A percentile compares a stretch with the other conserved stretches of the same genome.
These are phyloP conservation scores for Holtermanniella nyarrowii DNA, from an alignment of 768 basidiomycete species.

Conservation along the genomic window DNA sequence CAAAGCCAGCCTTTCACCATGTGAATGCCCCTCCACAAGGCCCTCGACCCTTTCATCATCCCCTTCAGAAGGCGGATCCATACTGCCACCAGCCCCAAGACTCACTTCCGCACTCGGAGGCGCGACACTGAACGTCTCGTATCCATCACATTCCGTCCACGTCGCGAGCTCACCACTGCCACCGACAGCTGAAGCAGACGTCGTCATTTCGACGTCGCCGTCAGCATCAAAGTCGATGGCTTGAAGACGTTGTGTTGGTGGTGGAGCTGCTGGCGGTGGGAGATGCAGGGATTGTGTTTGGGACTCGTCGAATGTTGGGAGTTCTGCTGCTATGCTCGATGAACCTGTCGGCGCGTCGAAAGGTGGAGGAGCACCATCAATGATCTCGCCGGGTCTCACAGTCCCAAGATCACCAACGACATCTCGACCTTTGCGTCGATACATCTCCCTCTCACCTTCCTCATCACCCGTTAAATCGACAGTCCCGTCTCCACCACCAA, in stretches of 20 bases:
- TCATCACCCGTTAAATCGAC: constrained; percentile 9
- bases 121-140: constrained; percentile 37
- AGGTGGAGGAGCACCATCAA: constrained; percentile 19
- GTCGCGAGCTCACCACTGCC: constrained; percentile 4
- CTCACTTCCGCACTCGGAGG: constrained; percentile 30
- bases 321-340: neutral
- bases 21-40: neutral
- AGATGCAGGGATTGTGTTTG: neutral
- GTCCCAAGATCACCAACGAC: constrained; percentile 33
- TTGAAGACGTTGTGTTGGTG: neutral
- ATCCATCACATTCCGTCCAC: constrained; percentile 35
- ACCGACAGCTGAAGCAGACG: constrained; percentile 1
- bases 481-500: neutral
- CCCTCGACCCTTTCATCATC: constrained; percentile 17
- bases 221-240: neutral
- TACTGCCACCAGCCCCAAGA: constrained; percentile 29
- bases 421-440: constrained; percentile 35
- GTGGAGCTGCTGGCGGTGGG: neutral
- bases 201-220: neutral
- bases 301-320: constrained; percentile 7
- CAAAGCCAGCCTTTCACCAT: constrained; percentile 17
- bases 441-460: constrained; percentile 24
- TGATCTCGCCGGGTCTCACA: constrained; percentile 3
- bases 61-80: constrained; percentile 36
- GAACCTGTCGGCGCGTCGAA: constrained; percentile 18